phyloP scores from a whole-genome alignment of 441 rosid species.

The Manihot esculenta region DNA sequence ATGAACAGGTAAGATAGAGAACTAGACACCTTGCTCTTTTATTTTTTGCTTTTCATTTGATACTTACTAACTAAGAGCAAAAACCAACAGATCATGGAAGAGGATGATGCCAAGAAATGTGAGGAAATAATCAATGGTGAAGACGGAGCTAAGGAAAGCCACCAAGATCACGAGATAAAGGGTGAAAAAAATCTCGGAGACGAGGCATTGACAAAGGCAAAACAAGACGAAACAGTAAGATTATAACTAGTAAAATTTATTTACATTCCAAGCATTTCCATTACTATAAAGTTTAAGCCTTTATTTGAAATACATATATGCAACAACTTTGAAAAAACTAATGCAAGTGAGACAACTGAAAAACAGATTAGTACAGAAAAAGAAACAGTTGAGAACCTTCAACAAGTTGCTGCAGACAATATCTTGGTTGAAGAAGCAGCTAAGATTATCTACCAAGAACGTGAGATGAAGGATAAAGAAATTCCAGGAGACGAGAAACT shows the following conservation, averaged over 20 bases:
- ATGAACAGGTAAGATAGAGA: slow-evolving; percentile 48
- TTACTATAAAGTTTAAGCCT: background rate
- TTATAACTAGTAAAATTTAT: background rate
- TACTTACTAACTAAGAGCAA: slow-evolving; percentile 11
- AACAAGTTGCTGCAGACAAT: slow-evolving; percentile 21
- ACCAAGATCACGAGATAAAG: slow-evolving; percentile 26
- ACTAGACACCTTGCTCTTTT: background rate
- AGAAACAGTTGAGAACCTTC: slow-evolving; percentile 18
- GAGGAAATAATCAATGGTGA: slow-evolving; percentile 18
- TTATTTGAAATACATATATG: slow-evolving; percentile 22
- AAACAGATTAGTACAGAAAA: slow-evolving; percentile 27
- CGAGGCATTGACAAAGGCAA: background rate
- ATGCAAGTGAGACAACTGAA: slow-evolving; percentile 21
- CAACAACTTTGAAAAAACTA: slow-evolving; percentile 16
- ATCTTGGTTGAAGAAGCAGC: slow-evolving; percentile 22
- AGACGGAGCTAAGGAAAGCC: slow-evolving; percentile 28
- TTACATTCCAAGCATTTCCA: background rate
- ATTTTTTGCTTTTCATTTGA: slow-evolving; percentile 10
- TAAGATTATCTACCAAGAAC: slow-evolving; percentile 26
- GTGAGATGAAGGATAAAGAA: slow-evolving; percentile 31
- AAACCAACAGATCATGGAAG: slow-evolving; percentile 33
- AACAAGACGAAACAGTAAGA: background rate
- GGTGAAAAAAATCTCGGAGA: slow-evolving; percentile 22
- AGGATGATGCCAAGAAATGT: slow-evolving; percentile 25
- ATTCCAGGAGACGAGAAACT: background rate